These are phyloP conservation scores for Protomyces inouyei DNA, from an alignment of 1,139 yeast genomes.

Conservation along the genomic window DNA sequence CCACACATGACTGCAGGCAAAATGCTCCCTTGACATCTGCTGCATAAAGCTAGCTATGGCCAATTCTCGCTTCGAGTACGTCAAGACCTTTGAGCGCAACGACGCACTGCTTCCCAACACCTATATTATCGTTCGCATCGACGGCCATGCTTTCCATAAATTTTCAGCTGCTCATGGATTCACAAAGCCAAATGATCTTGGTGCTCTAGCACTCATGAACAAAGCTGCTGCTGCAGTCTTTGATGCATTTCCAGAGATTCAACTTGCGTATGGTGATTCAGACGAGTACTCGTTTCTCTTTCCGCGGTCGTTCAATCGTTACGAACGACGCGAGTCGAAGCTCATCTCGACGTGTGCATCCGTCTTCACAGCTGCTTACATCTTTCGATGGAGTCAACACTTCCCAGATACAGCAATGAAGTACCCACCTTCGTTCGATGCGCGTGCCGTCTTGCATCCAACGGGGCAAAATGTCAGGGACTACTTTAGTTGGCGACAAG, in stretches of 20 bases:
- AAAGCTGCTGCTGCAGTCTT: conserved; percentile 65
- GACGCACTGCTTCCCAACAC: conserved; percentile 70
- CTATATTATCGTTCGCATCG: conserved; percentile 77
- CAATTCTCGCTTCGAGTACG: conserved; percentile 78
- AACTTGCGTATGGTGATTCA: conserved; percentile 87
- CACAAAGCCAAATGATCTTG: conserved; percentile 76
- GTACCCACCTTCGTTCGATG: conserved; percentile 80
- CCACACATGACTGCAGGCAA: too few relatives aligned
- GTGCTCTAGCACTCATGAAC: conserved; percentile 77
- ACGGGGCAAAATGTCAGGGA: conserved; percentile 57
- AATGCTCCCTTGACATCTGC: too few relatives aligned
- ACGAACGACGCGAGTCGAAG: conserved; percentile 45
- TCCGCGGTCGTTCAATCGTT: not conserved
- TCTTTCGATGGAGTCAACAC: conserved; percentile 57
- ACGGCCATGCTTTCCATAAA: conserved; percentile 88
- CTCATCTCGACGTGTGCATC: conserved; percentile 76
- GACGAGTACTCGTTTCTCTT: conserved; percentile 59
- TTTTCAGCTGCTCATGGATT: conserved; percentile 70
- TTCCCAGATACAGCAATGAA: conserved; percentile 48
- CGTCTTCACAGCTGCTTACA: conserved; percentile 72
- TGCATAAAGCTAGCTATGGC: conserved; percentile 44
- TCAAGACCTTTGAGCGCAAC: conserved; percentile 71
- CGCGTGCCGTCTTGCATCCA: conserved; percentile 85
- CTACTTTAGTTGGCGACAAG: conserved; percentile 92
- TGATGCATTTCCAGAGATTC: conserved; percentile 61